Percentiles rank a stretch among this genome's conserved stretches.
Evolutionary conservation across 2,329 filamentous ascomycete species (phyloP).

Genomic region (Arthrobotrys conoides): DNA sequence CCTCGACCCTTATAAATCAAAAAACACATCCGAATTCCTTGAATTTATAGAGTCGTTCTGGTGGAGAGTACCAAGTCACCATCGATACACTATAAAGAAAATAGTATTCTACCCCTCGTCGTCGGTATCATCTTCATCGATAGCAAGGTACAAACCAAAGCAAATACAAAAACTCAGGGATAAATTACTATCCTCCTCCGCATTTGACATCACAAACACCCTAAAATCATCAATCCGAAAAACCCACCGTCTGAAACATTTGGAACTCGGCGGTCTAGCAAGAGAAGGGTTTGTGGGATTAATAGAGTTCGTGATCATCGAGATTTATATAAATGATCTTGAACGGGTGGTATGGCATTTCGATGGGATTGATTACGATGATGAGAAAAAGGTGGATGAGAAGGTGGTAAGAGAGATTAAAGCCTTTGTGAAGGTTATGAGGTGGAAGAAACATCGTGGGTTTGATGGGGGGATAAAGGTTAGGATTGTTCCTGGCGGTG

Average conservation of each 20-base stretch:
- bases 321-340: no score
- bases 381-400: no score
- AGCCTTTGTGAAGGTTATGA: background rate
- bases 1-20: background rate
- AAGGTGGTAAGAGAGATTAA: background rate
- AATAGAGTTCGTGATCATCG: background rate
- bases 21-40: no score
- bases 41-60: background rate
- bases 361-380: background rate
- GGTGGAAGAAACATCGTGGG: background rate
- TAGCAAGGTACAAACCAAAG: no score
- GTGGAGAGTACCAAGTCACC: background rate
- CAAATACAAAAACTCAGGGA: no score
- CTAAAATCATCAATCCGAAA: no score
- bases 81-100: background rate
- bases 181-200: no score
- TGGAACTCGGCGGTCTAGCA: background rate
- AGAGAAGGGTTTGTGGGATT: background rate
- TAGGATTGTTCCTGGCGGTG: background rate
- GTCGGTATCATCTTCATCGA: no score
- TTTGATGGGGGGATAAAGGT: background rate
- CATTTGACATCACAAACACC: no score
- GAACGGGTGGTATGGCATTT: background rate
- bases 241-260: background rate
- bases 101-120: background rate